Percentiles rank a stretch among this genome's conserved stretches.
These are phyloP conservation scores for Cercophora sp. DNA, from an alignment of 495 filamentous ascomycete species.

Conservation along the genomic window DNA sequence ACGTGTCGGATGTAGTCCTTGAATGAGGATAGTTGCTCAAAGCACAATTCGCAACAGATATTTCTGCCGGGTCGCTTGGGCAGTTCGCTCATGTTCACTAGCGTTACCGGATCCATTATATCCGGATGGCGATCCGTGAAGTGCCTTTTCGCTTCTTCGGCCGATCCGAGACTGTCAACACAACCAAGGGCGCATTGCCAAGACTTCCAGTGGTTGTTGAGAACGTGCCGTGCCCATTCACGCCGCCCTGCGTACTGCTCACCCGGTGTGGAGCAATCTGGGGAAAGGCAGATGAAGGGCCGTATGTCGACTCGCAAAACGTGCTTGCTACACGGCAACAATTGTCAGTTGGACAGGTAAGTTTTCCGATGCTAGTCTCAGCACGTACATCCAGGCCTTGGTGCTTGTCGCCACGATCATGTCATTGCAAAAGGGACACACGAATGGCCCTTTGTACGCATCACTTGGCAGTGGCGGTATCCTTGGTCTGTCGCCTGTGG, in stretches of 20 bases:
- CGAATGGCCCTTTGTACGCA: conserved; percentile 23
- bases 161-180: background rate
- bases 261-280: conserved; percentile 9
- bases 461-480: conserved; percentile 19
- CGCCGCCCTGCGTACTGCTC: conserved; percentile 10
- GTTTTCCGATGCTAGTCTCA: too few relatives aligned
- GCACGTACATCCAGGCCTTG: conserved; percentile 31
- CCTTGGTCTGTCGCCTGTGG: background rate
- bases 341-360: background rate
- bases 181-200: background rate
- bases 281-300: conserved; percentile 29
- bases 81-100: background rate
- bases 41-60: conserved; percentile 3
- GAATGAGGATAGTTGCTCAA: background rate
- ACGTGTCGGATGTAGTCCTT: conserved; percentile 13
- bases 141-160: background rate
- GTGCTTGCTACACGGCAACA: conserved; percentile 21
- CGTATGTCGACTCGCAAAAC: conserved; percentile 29
- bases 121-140: background rate
- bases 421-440: conserved; percentile 35
- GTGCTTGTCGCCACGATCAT: conserved; percentile 26
- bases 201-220: conserved; percentile 11
- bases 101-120: background rate
- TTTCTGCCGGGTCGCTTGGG: background rate
- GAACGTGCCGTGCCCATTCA: conserved; percentile 17